Conservation (phyloP, 2,329 filamentous ascomycete species). For the Magnaporthiopsis poae region DNA sequence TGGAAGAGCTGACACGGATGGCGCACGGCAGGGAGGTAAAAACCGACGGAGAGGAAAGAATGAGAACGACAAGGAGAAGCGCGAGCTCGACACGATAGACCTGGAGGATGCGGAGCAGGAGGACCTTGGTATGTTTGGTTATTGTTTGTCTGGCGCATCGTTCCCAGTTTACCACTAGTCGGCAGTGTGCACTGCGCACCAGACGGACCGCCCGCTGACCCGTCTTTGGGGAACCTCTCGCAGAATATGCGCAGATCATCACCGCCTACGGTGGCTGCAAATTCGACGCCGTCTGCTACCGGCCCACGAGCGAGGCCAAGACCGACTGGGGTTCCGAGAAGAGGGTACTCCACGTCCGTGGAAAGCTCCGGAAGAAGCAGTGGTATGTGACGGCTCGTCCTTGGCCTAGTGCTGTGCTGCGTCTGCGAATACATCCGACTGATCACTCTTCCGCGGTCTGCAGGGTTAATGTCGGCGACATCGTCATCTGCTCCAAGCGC, state of each 20-base stretch:
- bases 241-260: constrained; percentile 53
- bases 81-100: constrained; percentile 51
- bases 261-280: constrained; percentile 67
- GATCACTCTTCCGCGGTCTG: constrained; percentile 74
- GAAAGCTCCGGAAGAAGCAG: constrained; percentile 98
- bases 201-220: constrained; percentile 4
- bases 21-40: constrained; percentile 70
- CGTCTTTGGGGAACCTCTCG: background rate
- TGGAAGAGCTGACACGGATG: constrained; percentile 4
- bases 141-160: constrained; percentile 6
- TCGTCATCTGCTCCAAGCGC: constrained; percentile 71
- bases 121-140: constrained; percentile 44
- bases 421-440: constrained; percentile 59
- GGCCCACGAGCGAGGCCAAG: background rate
- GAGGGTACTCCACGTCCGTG: constrained; percentile 59
- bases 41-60: constrained; percentile 98
- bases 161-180: background rate
- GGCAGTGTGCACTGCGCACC: background rate
- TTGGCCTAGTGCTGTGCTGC: constrained; percentile 63
- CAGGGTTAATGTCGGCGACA: constrained; percentile 72
- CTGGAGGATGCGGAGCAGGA: constrained; percentile 43
- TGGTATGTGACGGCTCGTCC: constrained; percentile 65
- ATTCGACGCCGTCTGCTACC: constrained; percentile 52
- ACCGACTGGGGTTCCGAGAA: constrained; percentile 30
- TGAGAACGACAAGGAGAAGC: constrained; percentile 98